These are phyloP conservation scores for Deinandra increscens DNA, from an alignment of 129 eudicot genomes.

Conservation along the genomic window DNA sequence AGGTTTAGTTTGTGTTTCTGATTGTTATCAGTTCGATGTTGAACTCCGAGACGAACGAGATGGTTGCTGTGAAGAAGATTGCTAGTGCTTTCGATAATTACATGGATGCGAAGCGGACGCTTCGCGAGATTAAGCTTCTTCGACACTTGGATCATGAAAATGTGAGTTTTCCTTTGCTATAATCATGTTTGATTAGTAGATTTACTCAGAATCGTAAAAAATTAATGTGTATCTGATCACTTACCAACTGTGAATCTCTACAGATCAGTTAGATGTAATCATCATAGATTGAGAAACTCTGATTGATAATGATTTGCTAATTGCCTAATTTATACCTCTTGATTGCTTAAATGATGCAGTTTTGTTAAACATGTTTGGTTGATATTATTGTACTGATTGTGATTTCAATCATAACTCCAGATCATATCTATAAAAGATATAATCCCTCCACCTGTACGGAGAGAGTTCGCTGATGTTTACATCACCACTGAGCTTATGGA, in stretches of 20 bases:
- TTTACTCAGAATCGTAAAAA: not conserved
- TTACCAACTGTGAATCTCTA: constrained; percentile 3
- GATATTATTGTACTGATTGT: constrained; percentile 13
- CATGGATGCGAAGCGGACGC: constrained; percentile 91
- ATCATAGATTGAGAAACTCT: not conserved
- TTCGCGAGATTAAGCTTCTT: constrained; percentile 86
- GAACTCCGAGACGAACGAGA: constrained; percentile 82
- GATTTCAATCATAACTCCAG: constrained; percentile 41
- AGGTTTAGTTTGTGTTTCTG: constrained; percentile 14
- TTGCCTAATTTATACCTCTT: not conserved
- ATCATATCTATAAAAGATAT: constrained; percentile 75
- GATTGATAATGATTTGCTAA: not conserved
- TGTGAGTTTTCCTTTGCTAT: constrained; percentile 35
- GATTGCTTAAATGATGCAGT: constrained; percentile 7
- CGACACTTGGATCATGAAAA: constrained; percentile 91
- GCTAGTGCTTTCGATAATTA: constrained; percentile 87
- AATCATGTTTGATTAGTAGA: constrained; percentile 15
- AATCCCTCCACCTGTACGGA: constrained; percentile 72
- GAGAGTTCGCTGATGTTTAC: constrained; percentile 74
- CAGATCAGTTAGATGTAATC: not conserved
- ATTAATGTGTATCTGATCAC: not conserved
- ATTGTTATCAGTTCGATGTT: constrained; percentile 53
- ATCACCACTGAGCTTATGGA: constrained; percentile 85
- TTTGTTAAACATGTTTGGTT: not conserved
- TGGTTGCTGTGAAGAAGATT: constrained; percentile 90